Percentiles rank a stretch among this genome's conserved stretches.
phyloP scores from a whole-genome alignment of 306 rosid species.

The Fragaria nilgerrensis region DNA sequence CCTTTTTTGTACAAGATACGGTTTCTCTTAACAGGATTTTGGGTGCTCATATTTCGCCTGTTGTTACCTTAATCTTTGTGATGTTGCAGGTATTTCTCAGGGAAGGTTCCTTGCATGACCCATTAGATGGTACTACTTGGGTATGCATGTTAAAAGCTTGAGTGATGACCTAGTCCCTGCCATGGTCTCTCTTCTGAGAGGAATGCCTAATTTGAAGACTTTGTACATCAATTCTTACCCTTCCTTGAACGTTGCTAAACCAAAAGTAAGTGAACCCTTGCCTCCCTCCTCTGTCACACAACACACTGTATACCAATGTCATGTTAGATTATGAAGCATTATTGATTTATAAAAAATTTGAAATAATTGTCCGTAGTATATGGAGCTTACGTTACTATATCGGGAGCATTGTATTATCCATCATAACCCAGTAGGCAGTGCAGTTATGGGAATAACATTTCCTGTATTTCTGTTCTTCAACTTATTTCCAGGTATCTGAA shows the following conservation, averaged over 20 bases:
- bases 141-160: background rate
- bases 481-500: background rate
- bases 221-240: background rate
- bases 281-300: background rate
- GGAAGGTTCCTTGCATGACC: background rate
- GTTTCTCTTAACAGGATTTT: no score
- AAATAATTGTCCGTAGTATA: background rate
- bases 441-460: background rate
- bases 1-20: background rate
- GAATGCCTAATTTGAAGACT: slow-evolving; percentile 5
- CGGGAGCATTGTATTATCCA: background rate
- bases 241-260: background rate
- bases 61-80: no score
- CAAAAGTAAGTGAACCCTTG: background rate
- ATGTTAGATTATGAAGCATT: background rate
- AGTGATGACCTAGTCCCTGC: slow-evolving; percentile 11
- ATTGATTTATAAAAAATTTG: background rate
- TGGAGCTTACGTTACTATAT: background rate
- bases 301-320: background rate
- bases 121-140: background rate
- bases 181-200: background rate
- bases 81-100: background rate
- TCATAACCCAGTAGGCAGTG: background rate
- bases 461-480: background rate
- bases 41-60: no score